A percentile compares a stretch with the other conserved stretches of the same genome.
Evolutionary conservation across 192 early-diverging fungal species (phyloP).

Genomic region (Chytriomyces sp.): DNA sequence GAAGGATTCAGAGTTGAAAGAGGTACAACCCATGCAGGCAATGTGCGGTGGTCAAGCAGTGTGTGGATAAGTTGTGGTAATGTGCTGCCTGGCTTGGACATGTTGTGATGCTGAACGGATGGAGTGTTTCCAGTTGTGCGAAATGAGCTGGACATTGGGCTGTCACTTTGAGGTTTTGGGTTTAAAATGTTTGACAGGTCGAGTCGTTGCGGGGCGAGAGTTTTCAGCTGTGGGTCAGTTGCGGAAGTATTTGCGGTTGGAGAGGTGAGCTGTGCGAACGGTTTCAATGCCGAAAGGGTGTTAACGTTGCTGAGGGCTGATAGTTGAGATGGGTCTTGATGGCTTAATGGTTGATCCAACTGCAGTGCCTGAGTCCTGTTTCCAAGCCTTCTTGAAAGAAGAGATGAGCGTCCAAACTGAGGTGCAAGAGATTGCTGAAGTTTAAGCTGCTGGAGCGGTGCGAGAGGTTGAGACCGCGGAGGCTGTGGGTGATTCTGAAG

Average conservation of each 20-base stretch:
- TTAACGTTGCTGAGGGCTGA: background rate
- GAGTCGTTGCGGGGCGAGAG: constrained; percentile 13
- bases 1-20: background rate
- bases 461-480: background rate
- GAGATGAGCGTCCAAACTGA: background rate
- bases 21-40: constrained; percentile 24
- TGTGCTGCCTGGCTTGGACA: constrained; percentile 22
- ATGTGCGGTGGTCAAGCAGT: constrained; percentile 4
- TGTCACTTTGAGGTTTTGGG: background rate
- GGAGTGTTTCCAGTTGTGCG: background rate
- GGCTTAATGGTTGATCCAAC: background rate
- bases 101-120: background rate
- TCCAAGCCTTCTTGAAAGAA: background rate
- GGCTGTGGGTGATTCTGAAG: background rate
- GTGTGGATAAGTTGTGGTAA: constrained; percentile 7
- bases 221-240: background rate
- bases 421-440: background rate
- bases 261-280: background rate
- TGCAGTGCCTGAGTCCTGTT: background rate
- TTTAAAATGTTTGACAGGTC: background rate
- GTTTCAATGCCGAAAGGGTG: background rate
- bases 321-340: background rate
- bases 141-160: background rate
- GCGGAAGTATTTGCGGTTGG: background rate
- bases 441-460: background rate